Evolutionary conservation across 1,139 yeast genomes (phyloP).

Genomic region (Nadsonia starkeyi-henricii): DNA sequence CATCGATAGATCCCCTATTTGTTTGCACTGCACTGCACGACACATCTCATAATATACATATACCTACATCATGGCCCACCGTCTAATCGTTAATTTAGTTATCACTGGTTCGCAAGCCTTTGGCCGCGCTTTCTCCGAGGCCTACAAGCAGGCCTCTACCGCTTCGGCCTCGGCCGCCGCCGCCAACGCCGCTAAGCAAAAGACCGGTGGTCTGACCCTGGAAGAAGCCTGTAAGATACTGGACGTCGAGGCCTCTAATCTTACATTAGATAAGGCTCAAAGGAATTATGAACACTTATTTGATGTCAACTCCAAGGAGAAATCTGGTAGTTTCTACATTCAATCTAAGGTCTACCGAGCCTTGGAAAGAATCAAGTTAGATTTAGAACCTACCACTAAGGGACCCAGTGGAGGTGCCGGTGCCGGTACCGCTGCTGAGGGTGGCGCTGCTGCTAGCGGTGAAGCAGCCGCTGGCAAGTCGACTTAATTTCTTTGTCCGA

Average conservation of each 20-base stretch:
- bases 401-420: not conserved
- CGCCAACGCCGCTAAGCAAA: constrained; percentile 40
- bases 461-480: not conserved
- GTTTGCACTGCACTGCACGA: too few species aligned
- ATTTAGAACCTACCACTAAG: constrained; percentile 21
- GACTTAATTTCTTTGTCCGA: not conserved
- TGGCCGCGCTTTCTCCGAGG: constrained; percentile 93
- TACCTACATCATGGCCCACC: constrained; percentile 48
- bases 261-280: constrained; percentile 44
- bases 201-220: constrained; percentile 65
- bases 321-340: constrained; percentile 84
- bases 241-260: constrained; percentile 45
- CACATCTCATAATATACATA: too few species aligned
- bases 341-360: constrained; percentile 88
- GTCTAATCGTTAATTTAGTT: constrained; percentile 76
- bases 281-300: constrained; percentile 72
- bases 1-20: too few species aligned
- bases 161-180: constrained; percentile 63
- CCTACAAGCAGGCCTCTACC: constrained; percentile 91
- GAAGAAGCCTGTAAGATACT: constrained; percentile 89
- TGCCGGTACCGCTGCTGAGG: not conserved
- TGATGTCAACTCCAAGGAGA: constrained; percentile 79
- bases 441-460: not conserved
- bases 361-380: constrained; percentile 48
- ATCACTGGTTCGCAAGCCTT: constrained; percentile 93